phyloP scores from a whole-genome alignment of 2,329 filamentous ascomycete species.

The Zymoseptoria passerinii region DNA sequence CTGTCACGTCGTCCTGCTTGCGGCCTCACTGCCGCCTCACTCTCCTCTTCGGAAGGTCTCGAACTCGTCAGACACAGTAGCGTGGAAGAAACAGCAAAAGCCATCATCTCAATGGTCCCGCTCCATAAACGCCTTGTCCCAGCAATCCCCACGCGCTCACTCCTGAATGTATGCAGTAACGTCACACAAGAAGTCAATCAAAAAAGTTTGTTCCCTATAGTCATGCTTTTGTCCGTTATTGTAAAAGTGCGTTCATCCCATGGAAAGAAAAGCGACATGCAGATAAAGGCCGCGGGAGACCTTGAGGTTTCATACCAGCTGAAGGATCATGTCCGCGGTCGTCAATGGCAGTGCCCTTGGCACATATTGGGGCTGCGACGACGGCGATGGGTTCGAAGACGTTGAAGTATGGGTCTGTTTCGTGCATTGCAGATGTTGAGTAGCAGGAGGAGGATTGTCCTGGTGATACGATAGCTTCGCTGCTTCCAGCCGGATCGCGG shows the following conservation, averaged over 20 bases:
- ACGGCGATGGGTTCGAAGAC: neutral
- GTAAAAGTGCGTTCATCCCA: neutral
- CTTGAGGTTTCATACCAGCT: neutral
- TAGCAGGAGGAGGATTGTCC: neutral
- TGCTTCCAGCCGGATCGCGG: neutral
- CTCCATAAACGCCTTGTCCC: constrained; percentile 1
- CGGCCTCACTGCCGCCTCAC: neutral
- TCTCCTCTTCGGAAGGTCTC: neutral
- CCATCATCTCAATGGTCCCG: neutral
- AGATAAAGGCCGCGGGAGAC: neutral
- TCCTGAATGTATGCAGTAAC: neutral
- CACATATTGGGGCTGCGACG: neutral
- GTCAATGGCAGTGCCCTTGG: neutral
- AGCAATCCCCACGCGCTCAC: neutral
- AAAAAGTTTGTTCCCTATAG: neutral
- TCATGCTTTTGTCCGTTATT: constrained; percentile 1
- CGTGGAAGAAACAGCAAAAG: neutral
- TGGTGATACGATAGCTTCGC: neutral
- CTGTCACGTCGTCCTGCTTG: neutral
- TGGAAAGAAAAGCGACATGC: neutral
- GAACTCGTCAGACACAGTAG: neutral
- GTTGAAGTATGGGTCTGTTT: neutral
- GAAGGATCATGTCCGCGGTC: neutral
- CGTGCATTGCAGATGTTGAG: neutral
- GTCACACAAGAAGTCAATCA: neutral